A percentile compares a stretch with the other conserved stretches of the same genome.
These are phyloP conservation scores for Metschnikowia arizonensis DNA, from an alignment of 805 yeast species.

Conservation along the genomic window DNA sequence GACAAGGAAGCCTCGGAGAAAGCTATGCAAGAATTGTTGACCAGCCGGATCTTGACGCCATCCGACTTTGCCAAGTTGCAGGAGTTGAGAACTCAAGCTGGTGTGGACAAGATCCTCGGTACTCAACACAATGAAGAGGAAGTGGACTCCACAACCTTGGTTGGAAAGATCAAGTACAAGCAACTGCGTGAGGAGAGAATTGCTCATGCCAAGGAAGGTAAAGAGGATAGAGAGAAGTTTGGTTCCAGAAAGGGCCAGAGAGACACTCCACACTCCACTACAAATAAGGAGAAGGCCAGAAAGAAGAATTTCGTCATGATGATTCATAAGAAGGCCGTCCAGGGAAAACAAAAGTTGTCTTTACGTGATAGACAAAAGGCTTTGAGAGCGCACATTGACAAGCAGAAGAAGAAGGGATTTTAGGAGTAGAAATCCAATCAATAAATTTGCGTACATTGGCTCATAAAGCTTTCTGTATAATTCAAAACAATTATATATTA, in stretches of 20 bases:
- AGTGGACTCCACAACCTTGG: conserved; percentile 73
- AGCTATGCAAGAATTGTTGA: conserved; percentile 51
- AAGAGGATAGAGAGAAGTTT: conserved; percentile 86
- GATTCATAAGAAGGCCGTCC: conserved; percentile 92
- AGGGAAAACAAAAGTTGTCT: conserved; percentile 88
- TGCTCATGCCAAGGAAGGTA: conserved; percentile 83
- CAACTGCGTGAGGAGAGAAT: conserved; percentile 87
- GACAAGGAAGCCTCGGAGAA: conserved; percentile 20
- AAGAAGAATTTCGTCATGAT: conserved; percentile 99
- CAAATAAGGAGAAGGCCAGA: conserved; percentile 93
- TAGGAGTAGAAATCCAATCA: conserved; percentile 19
- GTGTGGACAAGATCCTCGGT: conserved; percentile 76
- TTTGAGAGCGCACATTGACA: conserved; percentile 77
- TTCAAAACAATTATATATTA: conserved; percentile 8
- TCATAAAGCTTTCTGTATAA: background rate
- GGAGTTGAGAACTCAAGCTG: conserved; percentile 81
- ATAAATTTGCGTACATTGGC: background rate
- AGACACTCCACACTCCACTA: conserved; percentile 77
- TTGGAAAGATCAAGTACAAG: conserved; percentile 78
- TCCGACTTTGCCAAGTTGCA: conserved; percentile 96
- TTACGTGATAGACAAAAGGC: conserved; percentile 87
- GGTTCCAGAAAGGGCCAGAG: conserved; percentile 84
- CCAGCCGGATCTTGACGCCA: conserved; percentile 85
- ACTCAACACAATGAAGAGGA: conserved; percentile 66
- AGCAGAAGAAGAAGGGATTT: conserved; percentile 85